Evolutionary conservation across 257 asterid genomes (phyloP), one percentile per base, ranked within the genome.

Genomic region (Perilla frutescens): DNA sequence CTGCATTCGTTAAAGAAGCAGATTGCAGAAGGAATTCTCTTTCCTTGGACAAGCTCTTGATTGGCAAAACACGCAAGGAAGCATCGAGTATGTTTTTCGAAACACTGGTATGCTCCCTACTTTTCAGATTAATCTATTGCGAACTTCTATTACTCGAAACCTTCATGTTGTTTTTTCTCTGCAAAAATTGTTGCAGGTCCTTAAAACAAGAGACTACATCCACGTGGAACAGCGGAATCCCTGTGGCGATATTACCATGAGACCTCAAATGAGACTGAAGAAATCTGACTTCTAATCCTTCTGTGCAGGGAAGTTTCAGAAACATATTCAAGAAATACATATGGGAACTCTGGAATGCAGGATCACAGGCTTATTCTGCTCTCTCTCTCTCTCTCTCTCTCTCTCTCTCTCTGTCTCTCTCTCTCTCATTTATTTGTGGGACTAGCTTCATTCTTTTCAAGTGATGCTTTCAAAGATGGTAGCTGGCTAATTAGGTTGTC

Each of bases 51-150:
- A 81, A 68, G 53, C 86, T 91, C 64, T 85, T 91, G 76, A 81
- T 65, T 73, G 91, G 96, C 32, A 91, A 91, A 87, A 79, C 96
- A 0, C 87, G 92, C 71, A 91, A 91, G 88, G 97, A 91, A 81
- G 96, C 96, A 1, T 87, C 92, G 14, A 87, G 97, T 74, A 83
- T 89, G 96, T 91, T 91, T 80, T 91, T 89, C 51, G 95, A 91
- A 81, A 72, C 97, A 73, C 72, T 89, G 96, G 96, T 92, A 85
- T 4, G 87, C 57, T 48, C 62, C 14, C 26, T 10, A 14, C 45
- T 47, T 50, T 48, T 37, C 26, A 51, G 29, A 3, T 45, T 20
- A 5, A 4, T 71, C 57, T 20, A 49, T 36, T 3, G 9, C 36
- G 37, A 15, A 9, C 58, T 55, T 59, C 53, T 49, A 13, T 11